phyloP scores from a whole-genome alignment of 768 basidiomycete species.

The Serpula lacrymans region DNA sequence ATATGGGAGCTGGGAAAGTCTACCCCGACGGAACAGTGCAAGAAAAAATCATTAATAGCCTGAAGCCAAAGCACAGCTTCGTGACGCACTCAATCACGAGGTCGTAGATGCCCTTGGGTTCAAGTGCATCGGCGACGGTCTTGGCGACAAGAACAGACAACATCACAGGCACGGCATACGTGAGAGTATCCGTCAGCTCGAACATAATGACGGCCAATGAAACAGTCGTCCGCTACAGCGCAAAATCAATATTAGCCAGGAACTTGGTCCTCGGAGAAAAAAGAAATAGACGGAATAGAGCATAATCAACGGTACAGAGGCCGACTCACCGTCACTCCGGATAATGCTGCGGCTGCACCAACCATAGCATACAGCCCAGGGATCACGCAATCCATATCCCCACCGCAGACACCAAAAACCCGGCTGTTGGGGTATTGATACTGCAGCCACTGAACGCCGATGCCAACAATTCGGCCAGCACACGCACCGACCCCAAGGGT shows the following conservation, averaged over 20 bases:
- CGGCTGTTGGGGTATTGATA: constrained; percentile 53
- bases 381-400: constrained; percentile 70
- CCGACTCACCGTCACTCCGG: constrained; percentile 86
- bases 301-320: neutral
- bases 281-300: constrained; percentile 8
- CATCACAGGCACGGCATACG: constrained; percentile 91
- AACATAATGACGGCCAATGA: constrained; percentile 96
- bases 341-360: constrained; percentile 90
- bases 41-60: neutral
- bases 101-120: constrained; percentile 93
- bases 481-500: constrained; percentile 94
- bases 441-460: constrained; percentile 74
- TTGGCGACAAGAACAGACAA: constrained; percentile 69
- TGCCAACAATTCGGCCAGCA: constrained; percentile 83
- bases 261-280: constrained; percentile 2
- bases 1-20: constrained; percentile 85
- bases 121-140: constrained; percentile 29
- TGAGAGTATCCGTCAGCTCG: constrained; percentile 89
- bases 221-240: constrained; percentile 72
- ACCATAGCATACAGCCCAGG: constrained; percentile 96
- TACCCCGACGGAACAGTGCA: too few relatives aligned
- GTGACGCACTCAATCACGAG: constrained; percentile 76
- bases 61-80: neutral
- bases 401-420: constrained; percentile 65
- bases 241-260: neutral